Percentiles rank a stretch among this genome's conserved stretches.
These are phyloP conservation scores for Fusarium sp. DNA, from an alignment of 2,329 filamentous ascomycete species.

Conservation along the genomic window DNA sequence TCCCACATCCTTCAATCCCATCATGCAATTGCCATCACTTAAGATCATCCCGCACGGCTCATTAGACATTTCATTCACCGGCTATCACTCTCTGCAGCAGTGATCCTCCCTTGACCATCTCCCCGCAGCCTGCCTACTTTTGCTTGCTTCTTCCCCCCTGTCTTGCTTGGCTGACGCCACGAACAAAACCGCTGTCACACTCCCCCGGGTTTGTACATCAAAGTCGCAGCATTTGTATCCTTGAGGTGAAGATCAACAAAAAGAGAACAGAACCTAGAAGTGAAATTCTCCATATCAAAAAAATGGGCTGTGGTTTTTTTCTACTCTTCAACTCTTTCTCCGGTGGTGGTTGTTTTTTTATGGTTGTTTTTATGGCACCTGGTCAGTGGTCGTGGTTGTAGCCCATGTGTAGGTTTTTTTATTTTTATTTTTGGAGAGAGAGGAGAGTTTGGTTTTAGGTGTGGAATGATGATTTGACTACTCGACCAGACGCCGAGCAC, in stretches of 20 bases:
- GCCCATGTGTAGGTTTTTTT: neutral
- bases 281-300: neutral
- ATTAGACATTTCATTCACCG: neutral
- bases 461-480: neutral
- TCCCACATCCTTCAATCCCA: neutral
- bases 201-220: neutral
- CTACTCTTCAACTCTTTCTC: neutral
- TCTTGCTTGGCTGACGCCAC: conserved; percentile 5
- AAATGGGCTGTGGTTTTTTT: neutral
- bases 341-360: neutral
- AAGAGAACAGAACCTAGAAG: neutral
- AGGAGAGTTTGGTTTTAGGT: neutral
- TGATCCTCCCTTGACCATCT: neutral
- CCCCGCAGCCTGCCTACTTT: neutral
- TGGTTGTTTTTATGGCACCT: neutral
- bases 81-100: neutral
- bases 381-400: neutral
- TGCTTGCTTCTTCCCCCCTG: conserved; percentile 3
- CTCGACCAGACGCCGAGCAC: neutral
- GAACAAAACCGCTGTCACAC: neutral
- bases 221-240: neutral
- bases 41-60: neutral
- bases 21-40: neutral
- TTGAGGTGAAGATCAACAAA: neutral
- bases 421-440: neutral